These are phyloP conservation scores for Kodamaea fukazawae DNA, from an alignment of 805 yeast genomes.

Conservation along the genomic window DNA sequence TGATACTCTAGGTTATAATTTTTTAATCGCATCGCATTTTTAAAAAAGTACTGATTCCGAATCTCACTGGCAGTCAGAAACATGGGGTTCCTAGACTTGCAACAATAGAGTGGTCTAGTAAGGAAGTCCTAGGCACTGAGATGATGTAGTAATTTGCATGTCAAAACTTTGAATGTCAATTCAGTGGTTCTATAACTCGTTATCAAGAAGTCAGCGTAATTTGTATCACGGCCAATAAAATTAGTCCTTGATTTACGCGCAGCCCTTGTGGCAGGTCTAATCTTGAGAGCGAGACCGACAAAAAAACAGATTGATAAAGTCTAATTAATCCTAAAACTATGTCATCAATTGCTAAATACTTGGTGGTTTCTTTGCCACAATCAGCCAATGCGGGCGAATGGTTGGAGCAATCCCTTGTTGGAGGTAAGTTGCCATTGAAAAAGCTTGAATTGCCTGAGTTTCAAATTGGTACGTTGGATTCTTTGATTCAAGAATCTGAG, in stretches of 20 bases:
- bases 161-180: too few species aligned
- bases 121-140: too few species aligned
- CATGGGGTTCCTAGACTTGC: too few species aligned
- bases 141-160: too few species aligned
- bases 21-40: conserved; percentile 9
- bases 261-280: too few species aligned
- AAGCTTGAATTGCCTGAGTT: conserved; percentile 72
- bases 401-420: conserved; percentile 54
- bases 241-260: neutral
- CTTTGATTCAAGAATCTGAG: conserved; percentile 85
- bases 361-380: conserved; percentile 60
- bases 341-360: conserved; percentile 32
- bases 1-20: conserved; percentile 1
- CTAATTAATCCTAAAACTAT: conserved; percentile 1
- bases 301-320: conserved; percentile 2
- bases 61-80: too few species aligned
- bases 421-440: conserved; percentile 53
- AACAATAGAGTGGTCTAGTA: too few species aligned
- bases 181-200: too few species aligned
- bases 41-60: too few species aligned
- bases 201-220: neutral
- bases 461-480: conserved; percentile 93
- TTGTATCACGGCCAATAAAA: neutral
- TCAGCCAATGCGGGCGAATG: conserved; percentile 48
- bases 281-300: conserved; percentile 2